phyloP scores from a whole-genome alignment of 2,329 filamentous ascomycete genomes.

The Phymatotrichopsis omnivora region DNA sequence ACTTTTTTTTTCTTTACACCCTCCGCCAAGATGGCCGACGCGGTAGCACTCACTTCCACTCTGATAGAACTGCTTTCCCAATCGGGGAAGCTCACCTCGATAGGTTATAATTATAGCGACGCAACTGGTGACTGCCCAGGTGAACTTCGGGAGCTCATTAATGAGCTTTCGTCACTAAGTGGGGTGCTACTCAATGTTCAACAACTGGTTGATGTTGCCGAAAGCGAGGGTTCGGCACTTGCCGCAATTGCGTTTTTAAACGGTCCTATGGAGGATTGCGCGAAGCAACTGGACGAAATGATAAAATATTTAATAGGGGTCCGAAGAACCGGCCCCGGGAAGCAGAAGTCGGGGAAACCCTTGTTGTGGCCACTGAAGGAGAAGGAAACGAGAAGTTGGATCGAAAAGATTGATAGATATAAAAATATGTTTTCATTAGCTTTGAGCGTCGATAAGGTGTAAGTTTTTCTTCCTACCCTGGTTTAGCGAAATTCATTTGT shows the following conservation, averaged over 20 bases:
- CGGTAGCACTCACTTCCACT: constrained; percentile 11
- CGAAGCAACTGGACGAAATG: constrained; percentile 2
- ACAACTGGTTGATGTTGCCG: not conserved
- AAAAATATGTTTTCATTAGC: constrained; percentile 17
- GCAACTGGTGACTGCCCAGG: not conserved
- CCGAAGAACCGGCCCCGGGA: constrained; percentile 2
- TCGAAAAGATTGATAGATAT: constrained; percentile 13
- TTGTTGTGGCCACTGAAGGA: constrained; percentile 20
- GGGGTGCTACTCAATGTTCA: constrained; percentile 1
- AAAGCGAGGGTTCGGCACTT: too few species aligned
- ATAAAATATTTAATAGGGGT: constrained; percentile 3
- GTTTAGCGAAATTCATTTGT: too few species aligned
- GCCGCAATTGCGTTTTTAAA: not conserved
- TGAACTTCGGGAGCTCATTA: constrained; percentile 4
- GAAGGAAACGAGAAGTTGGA: constrained; percentile 10
- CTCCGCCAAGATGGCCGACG: constrained; percentile 5
- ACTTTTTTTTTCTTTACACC: too few species aligned
- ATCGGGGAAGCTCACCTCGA: constrained; percentile 4
- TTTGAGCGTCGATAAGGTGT: constrained; percentile 8
- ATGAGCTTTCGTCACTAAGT: constrained; percentile 6
- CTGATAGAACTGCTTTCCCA: constrained; percentile 8
- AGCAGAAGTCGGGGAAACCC: constrained; percentile 6
- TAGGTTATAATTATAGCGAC: constrained; percentile 1
- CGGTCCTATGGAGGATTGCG: constrained; percentile 3
- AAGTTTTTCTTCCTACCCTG: not conserved